Base-by-base conservation (phyloP, 2,329 filamentous ascomycete species). In the Colletotrichum tanaceti region DNA sequence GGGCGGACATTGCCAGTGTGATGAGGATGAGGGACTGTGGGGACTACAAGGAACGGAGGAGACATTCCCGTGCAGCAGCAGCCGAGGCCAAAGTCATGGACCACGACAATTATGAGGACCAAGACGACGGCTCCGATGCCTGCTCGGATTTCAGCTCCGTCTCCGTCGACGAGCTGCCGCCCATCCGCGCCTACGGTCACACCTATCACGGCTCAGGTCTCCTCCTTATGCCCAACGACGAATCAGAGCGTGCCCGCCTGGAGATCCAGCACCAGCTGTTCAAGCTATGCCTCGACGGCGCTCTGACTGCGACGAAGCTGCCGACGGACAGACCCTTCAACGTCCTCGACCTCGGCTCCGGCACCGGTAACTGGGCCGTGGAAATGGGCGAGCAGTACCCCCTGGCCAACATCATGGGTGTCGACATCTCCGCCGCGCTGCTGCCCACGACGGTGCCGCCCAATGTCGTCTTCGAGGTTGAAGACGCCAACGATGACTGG, bases 381-480 rank as follows among this genome's bases (percentile, higher is more conserved):
- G 81, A 82, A 47, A 80, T 82, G 77, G 82, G 77, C 5, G 77
- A 75, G 50, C 74, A 74, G 6, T 80, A 81, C 62, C 81, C 82
- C 3, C 75, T 78, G 32, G 79, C 78, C 32, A 74, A 75, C 4
- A 77, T 84, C 16, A 76, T 80, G 35, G 81, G 81, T 38, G 75
- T 82, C 49, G 82, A 84, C 65, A 72, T 82, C 22, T 81, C 78
- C 22, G 77, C 77, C 32, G 79, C 80, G n/a, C 76, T 83, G 41
- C 73, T 80, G 50, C 79, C 78, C 18, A 79, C 74, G 10, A 74
- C 77, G 32, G 84, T 89, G 9, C 88, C 88, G 7, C 82, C 86
- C 20, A 90, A 90, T 72, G 82, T 90, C 24, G 81, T 79, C 4
- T 90, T 90, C 73, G 79, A 86, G 65, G 83, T 90, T 46, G 86